Conservation (phyloP, 352 stramenopile species). For the Phytophthora pini region DNA sequence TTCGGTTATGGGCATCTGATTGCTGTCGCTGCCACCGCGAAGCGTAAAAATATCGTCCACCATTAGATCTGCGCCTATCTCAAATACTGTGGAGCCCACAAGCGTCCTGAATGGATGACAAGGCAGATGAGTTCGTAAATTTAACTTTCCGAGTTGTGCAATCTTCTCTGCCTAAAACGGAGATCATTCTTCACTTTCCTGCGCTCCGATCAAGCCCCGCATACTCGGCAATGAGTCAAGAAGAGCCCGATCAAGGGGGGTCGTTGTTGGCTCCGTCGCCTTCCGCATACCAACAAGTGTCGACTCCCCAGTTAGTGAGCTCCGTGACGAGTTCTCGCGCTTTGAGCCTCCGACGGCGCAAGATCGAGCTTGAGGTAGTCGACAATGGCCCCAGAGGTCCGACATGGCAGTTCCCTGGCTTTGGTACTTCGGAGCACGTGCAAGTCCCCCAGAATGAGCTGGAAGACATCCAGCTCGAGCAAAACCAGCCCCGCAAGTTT, state of each 20-base stretch:
- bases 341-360: conserved; percentile 40
- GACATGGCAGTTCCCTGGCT: conserved; percentile 47
- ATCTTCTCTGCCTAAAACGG: too few relatives aligned
- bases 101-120: not conserved
- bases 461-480: conserved; percentile 34
- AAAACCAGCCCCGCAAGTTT: conserved; percentile 31
- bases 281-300: conserved; percentile 2
- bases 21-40: not conserved
- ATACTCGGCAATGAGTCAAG: not conserved
- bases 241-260: conserved; percentile 2
- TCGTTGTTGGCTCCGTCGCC: conserved; percentile 6
- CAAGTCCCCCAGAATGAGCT: conserved; percentile 38
- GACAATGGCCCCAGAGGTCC: conserved; percentile 31
- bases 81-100: not conserved
- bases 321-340: conserved; percentile 21
- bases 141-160: not conserved
- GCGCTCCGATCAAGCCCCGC: not conserved
- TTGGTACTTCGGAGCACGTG: conserved; percentile 42
- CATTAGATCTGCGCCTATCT: not conserved
- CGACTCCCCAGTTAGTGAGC: conserved; percentile 1
- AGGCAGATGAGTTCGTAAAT: not conserved
- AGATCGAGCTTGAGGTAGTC: conserved; percentile 52
- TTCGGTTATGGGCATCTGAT: not conserved
- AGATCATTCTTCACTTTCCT: not conserved
- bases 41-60: not conserved